Evolutionary conservation across 2,329 filamentous ascomycete genomes (phyloP).

Genomic region (Phialemonium atrogriseum): DNA sequence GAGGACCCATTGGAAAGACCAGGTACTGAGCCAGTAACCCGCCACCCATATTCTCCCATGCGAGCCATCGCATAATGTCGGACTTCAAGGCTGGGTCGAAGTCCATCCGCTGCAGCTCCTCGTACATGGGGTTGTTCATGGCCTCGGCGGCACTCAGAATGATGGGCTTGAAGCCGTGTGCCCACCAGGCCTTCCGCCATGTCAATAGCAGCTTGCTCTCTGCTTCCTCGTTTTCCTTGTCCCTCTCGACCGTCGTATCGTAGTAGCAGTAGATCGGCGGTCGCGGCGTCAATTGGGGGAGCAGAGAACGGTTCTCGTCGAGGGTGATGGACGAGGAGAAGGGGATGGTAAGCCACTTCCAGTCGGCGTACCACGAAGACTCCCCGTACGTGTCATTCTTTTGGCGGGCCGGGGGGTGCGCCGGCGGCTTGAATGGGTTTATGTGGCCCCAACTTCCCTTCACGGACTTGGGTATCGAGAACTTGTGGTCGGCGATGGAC

Average conservation of each 20-base stretch:
- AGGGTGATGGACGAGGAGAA: constrained; percentile 76
- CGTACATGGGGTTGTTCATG: constrained; percentile 72
- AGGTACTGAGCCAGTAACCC: constrained; percentile 73
- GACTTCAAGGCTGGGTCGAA: constrained; percentile 53
- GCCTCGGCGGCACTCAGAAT: constrained; percentile 75
- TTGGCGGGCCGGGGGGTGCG: constrained; percentile 65
- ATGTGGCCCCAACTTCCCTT: constrained; percentile 38
- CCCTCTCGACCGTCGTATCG: constrained; percentile 56
- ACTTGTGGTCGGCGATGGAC: constrained; percentile 40
- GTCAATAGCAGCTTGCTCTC: constrained; percentile 73
- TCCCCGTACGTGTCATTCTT: constrained; percentile 72
- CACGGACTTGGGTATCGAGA: constrained; percentile 37
- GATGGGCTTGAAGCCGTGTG: constrained; percentile 79
- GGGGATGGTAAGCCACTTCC: constrained; percentile 76
- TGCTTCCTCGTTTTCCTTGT: constrained; percentile 56
- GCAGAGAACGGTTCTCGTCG: constrained; percentile 74
- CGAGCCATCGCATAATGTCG: constrained; percentile 78
- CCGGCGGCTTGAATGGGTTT: constrained; percentile 61
- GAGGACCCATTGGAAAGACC: constrained; percentile 75
- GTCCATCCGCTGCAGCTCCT: constrained; percentile 55
- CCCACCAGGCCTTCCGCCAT: constrained; percentile 94
- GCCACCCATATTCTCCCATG: constrained; percentile 85
- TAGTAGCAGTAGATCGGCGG: constrained; percentile 88
- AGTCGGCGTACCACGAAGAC: constrained; percentile 79
- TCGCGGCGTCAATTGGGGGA: constrained; percentile 65